Base-by-base conservation (phyloP, 2,329 filamentous ascomycete species). In the Colletotrichum gigasporum region DNA sequence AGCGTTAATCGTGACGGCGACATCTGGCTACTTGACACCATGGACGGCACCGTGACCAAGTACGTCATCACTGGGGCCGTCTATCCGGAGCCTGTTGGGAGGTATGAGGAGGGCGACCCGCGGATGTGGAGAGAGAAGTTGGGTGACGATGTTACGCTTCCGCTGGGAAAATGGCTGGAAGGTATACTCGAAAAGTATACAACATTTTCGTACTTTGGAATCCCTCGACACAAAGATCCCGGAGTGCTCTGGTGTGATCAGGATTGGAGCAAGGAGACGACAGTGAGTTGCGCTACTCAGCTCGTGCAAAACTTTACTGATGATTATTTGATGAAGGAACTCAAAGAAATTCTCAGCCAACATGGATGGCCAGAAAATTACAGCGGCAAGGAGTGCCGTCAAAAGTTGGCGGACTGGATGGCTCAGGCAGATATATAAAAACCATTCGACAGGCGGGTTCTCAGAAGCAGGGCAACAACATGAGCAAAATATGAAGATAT, bases 21-120 rank as follows among this genome's bases (percentile, higher is more conserved):
- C 22, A 57, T 50, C 11, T 57, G 54, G 54, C 32, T 50, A 8
- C 16, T 57, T 12, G 54, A 50, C 16, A 57, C 54, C 5, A 57
- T 57, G 54, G 54, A 57, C 1, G 54, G 54, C 22, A 57, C 54
- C n/a, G 54, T 57, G 12, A 57, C 54, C 22, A 57, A 57, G 39
- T 57, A 57, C n/a, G 50, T 57, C 22, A 50, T 57, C 22, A 57
- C 54, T 12, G 54, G 54, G 2, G 12, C 42, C 39, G 24, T 41
- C 22, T 57, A 50, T 37, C 42, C 54, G 11, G 42, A 50, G 9
- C 54, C 42, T 5, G 32, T 50, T 1, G 54, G 54, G 12, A n/a
- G 24, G 10, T 57, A 57, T 39, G 4, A 50, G 9, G 4, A 50
- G 2, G 44, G 26, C 24, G 47, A 51, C 5, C 47, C 47, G 11